Evolutionary conservation across 768 basidiomycete species (phyloP), one percentile per base, ranked within the genome.

Genomic region (Tulasnella sp.): DNA sequence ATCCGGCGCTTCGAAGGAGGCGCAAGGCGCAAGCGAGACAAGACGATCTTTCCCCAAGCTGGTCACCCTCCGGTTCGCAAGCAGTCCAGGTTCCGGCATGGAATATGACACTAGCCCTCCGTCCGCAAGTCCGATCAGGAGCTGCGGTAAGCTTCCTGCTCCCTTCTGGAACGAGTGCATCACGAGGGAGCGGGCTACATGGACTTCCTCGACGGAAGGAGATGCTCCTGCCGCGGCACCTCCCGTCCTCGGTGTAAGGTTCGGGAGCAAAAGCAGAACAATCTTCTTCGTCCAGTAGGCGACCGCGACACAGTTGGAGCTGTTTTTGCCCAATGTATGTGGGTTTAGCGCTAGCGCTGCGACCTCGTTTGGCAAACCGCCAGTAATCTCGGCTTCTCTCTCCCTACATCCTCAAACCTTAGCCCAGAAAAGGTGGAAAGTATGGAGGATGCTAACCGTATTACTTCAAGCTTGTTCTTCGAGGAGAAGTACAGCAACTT

Each of bases 251-350:
- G 32, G 12, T 7, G 9, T 40, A 35, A 77, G 73, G 80, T 81
- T 78, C 4, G 78, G 76, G 42, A 84, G 75, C 5, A 78, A 81
- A 39, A 94, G 79, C 75, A 88, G 83, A 44, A 94, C 83, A 8
- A 79, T 76, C 75, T 89, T 89, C 3, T 85, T 84, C 26, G 84
- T 84, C 93, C 94, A 96, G 75, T 91, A 91, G 0, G 88, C 86
- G n/a, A 90, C 87, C 0, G 84, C 86, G 34, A 90, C 79, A 68
- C 84, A 75, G 11, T 79, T 79, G 0, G 90, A 79, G 77, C 75
- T 83, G 83, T 0, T 81, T 76, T 75, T 89, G 26, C 36, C 39
- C 19, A 37, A n/a, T 29, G 47, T 85, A 19, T 87, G 76, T 0
- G 89, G 87, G 3, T 82, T 77, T 75, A 91, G 87, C 0, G 89